Evolutionary conservation across 805 yeast species (phyloP).

Genomic region (Hanseniaspora guilliermondii): DNA sequence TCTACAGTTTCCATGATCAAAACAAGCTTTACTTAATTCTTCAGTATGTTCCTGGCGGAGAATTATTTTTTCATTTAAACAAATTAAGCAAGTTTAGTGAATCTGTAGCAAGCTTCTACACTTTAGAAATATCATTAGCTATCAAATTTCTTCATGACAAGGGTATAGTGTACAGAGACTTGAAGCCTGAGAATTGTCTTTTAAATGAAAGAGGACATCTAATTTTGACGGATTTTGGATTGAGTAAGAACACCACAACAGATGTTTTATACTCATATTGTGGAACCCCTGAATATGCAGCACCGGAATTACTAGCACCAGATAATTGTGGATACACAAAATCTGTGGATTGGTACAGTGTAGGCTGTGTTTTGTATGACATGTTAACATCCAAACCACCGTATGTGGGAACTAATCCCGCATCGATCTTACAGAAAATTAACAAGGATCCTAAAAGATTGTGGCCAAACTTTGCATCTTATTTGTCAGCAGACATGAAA

Average conservation of each 20-base stretch:
- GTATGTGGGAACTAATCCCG: constrained; percentile 70
- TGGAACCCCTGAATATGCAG: constrained; percentile 45
- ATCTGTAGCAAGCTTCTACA: constrained; percentile 59
- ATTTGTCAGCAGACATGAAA: constrained; percentile 66
- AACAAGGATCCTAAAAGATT: constrained; percentile 46
- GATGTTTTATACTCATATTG: constrained; percentile 29
- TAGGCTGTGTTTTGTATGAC: constrained; percentile 72
- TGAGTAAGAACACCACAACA: constrained; percentile 35
- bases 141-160: constrained; percentile 60
- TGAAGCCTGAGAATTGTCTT: constrained; percentile 83
- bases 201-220: constrained; percentile 67
- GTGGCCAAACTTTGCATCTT: constrained; percentile 47
- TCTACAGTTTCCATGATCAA: constrained; percentile 72
- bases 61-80: constrained; percentile 40
- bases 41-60: constrained; percentile 85
- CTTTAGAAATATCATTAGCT: constrained; percentile 72
- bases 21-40: constrained; percentile 61
- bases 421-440: constrained; percentile 63
- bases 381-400: constrained; percentile 81
- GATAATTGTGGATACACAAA: constrained; percentile 52
- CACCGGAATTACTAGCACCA: constrained; percentile 64
- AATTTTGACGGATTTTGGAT: constrained; percentile 76
- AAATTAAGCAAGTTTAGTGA: constrained; percentile 39
- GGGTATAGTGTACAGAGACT: constrained; percentile 77
- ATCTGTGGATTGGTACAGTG: constrained; percentile 83